Conservation (phyloP, 306 rosid species). For the Fagus sylvatica region DNA sequence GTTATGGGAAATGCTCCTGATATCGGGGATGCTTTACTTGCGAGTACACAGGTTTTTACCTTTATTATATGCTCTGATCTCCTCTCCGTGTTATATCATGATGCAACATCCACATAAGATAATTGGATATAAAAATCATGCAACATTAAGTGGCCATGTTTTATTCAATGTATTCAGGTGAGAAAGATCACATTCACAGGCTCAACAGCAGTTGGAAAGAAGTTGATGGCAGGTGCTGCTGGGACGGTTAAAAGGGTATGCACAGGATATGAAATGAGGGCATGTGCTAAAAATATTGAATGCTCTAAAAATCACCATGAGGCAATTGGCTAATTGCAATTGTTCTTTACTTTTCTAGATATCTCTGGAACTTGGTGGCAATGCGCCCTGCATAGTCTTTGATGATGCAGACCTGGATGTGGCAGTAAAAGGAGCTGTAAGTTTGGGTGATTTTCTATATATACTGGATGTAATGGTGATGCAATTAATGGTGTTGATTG, state of each 20-base stretch:
- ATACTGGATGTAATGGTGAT: constrained; percentile 15
- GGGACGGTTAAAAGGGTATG: constrained; percentile 88
- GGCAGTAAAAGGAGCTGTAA: constrained; percentile 94
- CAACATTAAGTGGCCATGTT: constrained; percentile 1
- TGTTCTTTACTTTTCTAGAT: constrained; percentile 48
- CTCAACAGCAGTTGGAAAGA: constrained; percentile 96
- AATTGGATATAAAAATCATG: constrained; percentile 24
- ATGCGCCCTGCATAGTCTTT: constrained; percentile 95
- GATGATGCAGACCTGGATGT: constrained; percentile 96
- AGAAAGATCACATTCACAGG: constrained; percentile 96
- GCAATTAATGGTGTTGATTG: background rate
- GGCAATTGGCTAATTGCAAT: constrained; percentile 20
- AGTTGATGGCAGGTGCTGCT: constrained; percentile 95
- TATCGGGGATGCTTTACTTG: constrained; percentile 78
- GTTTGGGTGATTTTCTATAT: constrained; percentile 34
- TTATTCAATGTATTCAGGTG: constrained; percentile 55
- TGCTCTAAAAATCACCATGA: constrained; percentile 19
- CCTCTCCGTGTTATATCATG: constrained; percentile 8
- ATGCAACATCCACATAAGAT: constrained; percentile 2
- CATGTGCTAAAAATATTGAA: constrained; percentile 21
- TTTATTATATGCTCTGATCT: background rate
- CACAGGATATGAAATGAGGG: constrained; percentile 10
- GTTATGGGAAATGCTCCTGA: constrained; percentile 94
- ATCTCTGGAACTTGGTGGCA: constrained; percentile 98
- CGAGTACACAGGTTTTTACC: constrained; percentile 74